Conservation (phyloP, 495 filamentous ascomycete genomes). For the Neurospora africana region DNA sequence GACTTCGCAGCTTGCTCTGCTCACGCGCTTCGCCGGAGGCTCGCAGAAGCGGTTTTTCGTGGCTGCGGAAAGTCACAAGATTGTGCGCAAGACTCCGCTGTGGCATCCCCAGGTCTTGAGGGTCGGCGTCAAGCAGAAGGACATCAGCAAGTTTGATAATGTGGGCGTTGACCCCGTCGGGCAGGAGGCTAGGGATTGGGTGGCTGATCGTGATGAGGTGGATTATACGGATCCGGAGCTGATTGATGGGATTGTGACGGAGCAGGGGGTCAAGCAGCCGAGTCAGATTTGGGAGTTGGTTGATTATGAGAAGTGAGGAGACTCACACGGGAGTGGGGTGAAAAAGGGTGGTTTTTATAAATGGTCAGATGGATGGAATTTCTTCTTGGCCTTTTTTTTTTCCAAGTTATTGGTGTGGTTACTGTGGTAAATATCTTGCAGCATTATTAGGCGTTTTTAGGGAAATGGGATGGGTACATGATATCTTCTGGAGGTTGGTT, state of each 20-base stretch:
- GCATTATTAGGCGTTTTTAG: neutral
- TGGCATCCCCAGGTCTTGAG: conserved; percentile 15
- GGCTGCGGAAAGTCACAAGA: conserved; percentile 86
- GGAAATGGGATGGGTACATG: neutral
- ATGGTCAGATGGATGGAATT: neutral
- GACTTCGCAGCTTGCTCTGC: conserved; percentile 77
- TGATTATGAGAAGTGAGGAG: conserved; percentile 21
- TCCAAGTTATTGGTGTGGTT: neutral
- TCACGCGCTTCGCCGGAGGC: conserved; percentile 59
- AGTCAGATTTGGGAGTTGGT: conserved; percentile 26
- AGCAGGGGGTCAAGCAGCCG: conserved; percentile 34
- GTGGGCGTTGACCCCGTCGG: conserved; percentile 32
- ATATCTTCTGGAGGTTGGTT: too few relatives aligned
- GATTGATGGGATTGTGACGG: conserved; percentile 23
- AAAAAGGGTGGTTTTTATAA: neutral
- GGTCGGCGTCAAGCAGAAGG: conserved; percentile 51
- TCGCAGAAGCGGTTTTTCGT: conserved; percentile 69
- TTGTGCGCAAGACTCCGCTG: conserved; percentile 21
- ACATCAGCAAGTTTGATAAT: conserved; percentile 55
- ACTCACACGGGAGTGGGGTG: too few relatives aligned
- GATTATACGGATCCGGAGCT: conserved; percentile 62
- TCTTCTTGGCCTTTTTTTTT: neutral
- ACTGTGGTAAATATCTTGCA: neutral
- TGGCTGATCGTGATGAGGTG: conserved; percentile 40
- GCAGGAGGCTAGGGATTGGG: conserved; percentile 16